Evolutionary conservation across 2,329 filamentous ascomycete species (phyloP).

Genomic region (Intubia oerlemansii): DNA sequence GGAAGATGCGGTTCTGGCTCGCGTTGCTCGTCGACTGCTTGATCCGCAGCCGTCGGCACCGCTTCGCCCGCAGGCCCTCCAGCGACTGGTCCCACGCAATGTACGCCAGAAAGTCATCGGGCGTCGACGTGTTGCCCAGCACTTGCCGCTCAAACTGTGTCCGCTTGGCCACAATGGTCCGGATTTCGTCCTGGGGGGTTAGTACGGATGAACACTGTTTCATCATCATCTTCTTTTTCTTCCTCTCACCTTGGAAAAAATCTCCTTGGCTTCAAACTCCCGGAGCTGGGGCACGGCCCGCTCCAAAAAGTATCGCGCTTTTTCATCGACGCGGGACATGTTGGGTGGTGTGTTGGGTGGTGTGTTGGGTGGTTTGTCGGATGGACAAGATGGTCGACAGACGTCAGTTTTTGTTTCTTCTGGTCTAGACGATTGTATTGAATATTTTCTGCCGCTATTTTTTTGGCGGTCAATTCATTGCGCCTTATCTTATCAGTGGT

Average conservation of each 20-base stretch:
- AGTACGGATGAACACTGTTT: constrained; percentile 1
- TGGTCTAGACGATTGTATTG: no score
- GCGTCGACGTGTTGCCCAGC: constrained; percentile 56
- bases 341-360: no score
- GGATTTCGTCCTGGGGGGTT: constrained; percentile 69
- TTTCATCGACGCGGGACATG: constrained; percentile 77
- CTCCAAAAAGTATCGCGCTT: constrained; percentile 88
- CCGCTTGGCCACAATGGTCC: constrained; percentile 68
- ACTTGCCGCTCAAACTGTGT: constrained; percentile 87
- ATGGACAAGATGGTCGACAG: no score
- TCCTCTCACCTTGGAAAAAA: constrained; percentile 64
- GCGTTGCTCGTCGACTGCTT: constrained; percentile 44
- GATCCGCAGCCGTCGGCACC: constrained; percentile 61
- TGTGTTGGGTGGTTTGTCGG: no score
- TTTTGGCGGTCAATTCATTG: constrained; percentile 6
- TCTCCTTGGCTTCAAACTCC: constrained; percentile 76
- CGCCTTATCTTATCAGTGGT: constrained; percentile 3
- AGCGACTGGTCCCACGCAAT: constrained; percentile 48
- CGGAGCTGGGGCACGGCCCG: constrained; percentile 79
- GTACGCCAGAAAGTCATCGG: constrained; percentile 69
- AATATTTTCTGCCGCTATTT: constrained; percentile 4
- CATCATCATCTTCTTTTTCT: background rate
- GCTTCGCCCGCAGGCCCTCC: constrained; percentile 60
- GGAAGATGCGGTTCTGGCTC: constrained; percentile 67
- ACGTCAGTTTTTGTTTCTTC: no score